Base-by-base conservation (phyloP, 441 rosid species). In the Gossypium aridum region DNA sequence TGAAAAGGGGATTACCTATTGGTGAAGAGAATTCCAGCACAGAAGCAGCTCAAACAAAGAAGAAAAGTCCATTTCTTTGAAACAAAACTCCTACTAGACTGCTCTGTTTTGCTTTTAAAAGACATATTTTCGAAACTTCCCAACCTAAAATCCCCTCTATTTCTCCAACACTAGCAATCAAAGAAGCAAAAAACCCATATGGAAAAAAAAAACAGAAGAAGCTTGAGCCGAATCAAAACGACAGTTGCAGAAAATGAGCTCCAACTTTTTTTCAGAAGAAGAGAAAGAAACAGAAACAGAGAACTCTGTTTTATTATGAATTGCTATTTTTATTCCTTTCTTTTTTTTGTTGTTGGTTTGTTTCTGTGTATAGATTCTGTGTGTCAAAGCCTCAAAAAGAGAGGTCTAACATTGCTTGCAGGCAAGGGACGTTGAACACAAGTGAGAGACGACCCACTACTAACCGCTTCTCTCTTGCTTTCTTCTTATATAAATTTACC, bases 1-100 rank as follows among this genome's bases (percentile, higher is more conserved):
- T n/a, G 9, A 17, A 34, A 23, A 70, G 0, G 9, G 6, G 3
- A 66, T 54, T 82, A 95, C 99, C 99, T 90, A 78, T 87, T 88
- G 22, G 96, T 88, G 87, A 93, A 88, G 85, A 95, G 76, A 77
- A 93, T 84, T 9, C 98, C 99, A 55, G 89, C 87, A 80, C 89
- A 92, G 88, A 95, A 95, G 75, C 95, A 83, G 8, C 83, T 88
- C 61, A 91, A 73, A 71, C 99, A 91, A 73, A 95, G 89, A 61
- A 90, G 68, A 67, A 90, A 78, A 10, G 92, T 85, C 97, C 95
- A 91, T 84, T 82, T 93, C 72, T 81, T 88, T 1, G 98, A 83
- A 20, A 93, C 68, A 62, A 82, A 81, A 77, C 77, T 88, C 79
- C 76, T 90, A 22, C 70, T 68, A 78, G 82, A 25, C 74, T 72